Percentiles rank a stretch among this genome's conserved stretches.
Conservation (phyloP, 2,329 filamentous ascomycete species). For the Alternaria solani region DNA sequence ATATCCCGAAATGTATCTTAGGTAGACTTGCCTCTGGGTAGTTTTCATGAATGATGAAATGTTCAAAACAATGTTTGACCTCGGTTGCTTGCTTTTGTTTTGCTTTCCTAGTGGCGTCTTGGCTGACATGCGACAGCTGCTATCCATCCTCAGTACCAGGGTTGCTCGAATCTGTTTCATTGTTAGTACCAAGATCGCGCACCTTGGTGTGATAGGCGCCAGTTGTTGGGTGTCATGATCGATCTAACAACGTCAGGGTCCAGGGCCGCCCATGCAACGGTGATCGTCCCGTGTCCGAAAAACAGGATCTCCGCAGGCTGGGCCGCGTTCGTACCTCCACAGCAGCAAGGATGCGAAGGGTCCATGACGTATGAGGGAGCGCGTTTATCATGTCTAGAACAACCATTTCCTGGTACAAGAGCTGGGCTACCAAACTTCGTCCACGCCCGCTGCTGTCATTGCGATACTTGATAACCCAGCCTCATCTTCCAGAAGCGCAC, state of each 20-base stretch:
- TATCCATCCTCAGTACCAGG: background rate
- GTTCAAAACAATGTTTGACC: slow-evolving; percentile 27
- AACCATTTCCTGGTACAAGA: slow-evolving; percentile 5
- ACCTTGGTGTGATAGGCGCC: background rate
- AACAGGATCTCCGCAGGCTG: slow-evolving; percentile 30
- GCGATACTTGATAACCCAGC: background rate
- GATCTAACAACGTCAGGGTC: slow-evolving; percentile 17
- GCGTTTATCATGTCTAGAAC: slow-evolving; percentile 21
- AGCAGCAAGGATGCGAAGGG: slow-evolving; percentile 22
- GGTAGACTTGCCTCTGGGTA: slow-evolving; percentile 41
- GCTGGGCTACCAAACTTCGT: background rate
- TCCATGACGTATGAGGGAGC: slow-evolving; percentile 30
- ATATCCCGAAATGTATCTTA: slow-evolving; percentile 47
- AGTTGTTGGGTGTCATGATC: background rate
- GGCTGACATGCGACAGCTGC: background rate
- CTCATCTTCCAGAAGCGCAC: background rate
- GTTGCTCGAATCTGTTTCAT: background rate
- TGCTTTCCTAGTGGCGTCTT: background rate
- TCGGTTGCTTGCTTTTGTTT: background rate
- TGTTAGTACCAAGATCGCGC: background rate
- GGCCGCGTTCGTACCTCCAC: slow-evolving; percentile 18
- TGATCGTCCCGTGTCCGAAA: slow-evolving; percentile 26
- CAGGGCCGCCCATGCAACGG: slow-evolving; percentile 16
- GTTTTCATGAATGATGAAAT: slow-evolving; percentile 46
- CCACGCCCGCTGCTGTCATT: background rate